Percentiles rank a stretch among this genome's conserved stretches.
Conservation (phyloP, 345 rosid genomes). For the Viola odorata region DNA sequence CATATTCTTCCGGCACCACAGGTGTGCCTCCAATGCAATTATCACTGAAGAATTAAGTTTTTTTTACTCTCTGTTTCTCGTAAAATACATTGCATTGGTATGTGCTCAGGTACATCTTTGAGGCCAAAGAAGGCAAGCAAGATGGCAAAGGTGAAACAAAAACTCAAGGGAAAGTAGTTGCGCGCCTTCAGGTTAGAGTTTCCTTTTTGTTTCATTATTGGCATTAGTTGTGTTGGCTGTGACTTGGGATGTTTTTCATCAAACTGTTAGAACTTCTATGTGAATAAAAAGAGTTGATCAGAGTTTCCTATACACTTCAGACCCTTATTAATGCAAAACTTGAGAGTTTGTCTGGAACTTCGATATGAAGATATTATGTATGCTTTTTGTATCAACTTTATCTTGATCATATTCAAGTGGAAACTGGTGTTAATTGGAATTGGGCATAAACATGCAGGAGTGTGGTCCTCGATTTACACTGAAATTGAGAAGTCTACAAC, state of each 20-base stretch:
- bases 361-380: no score
- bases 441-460: slow-evolving; percentile 38
- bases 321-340: no score
- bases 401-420: no score
- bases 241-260: no score
- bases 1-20: slow-evolving; percentile 87
- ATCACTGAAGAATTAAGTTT: background rate
- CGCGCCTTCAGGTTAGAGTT: slow-evolving; percentile 74
- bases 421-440: no score
- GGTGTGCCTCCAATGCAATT: slow-evolving; percentile 36
- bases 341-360: no score
- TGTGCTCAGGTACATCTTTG: slow-evolving; percentile 65
- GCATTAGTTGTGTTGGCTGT: background rate
- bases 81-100: background rate
- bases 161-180: slow-evolving; percentile 47
- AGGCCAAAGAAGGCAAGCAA: slow-evolving; percentile 57
- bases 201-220: background rate
- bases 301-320: no score
- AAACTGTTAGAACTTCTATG: no score
- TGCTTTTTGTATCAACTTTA: no score
- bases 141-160: slow-evolving; percentile 37
- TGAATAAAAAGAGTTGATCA: no score
- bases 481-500: slow-evolving; percentile 71
- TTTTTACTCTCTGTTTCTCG: background rate
- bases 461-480: slow-evolving; percentile 90